These are phyloP conservation scores for Neurospora tetraspora DNA, from an alignment of 495 filamentous ascomycete species.

Conservation along the genomic window DNA sequence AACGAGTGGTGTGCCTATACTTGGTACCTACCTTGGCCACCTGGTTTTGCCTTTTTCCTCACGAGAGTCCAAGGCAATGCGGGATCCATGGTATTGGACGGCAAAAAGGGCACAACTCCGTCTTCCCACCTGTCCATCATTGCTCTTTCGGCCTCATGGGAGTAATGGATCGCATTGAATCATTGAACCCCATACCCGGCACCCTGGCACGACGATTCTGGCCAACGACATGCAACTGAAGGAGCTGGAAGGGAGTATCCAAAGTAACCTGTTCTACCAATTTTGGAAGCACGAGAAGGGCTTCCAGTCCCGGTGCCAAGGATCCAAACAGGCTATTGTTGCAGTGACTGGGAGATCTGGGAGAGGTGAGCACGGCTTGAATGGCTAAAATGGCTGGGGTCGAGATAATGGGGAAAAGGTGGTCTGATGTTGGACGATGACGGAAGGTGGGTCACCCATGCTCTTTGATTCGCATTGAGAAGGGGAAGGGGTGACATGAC, in stretches of 20 bases:
- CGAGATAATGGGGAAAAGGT: slow-evolving; percentile 1
- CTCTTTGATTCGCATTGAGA: neutral
- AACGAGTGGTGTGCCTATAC: neutral
- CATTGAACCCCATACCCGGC: neutral
- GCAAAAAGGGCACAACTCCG: neutral
- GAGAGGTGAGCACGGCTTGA: neutral
- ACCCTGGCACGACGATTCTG: neutral
- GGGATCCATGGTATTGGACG: neutral
- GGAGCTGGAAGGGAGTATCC: neutral
- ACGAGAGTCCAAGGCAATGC: neutral
- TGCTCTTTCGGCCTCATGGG: neutral
- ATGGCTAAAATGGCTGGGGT: neutral
- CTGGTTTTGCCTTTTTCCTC: neutral
- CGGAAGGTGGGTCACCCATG: neutral
- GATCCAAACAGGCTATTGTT: neutral
- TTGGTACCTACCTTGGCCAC: neutral
- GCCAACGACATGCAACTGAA: neutral
- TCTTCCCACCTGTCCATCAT: neutral
- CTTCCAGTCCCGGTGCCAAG: neutral
- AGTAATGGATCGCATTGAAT: too few species aligned
- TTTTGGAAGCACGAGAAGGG: neutral
- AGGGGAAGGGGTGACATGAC: neutral
- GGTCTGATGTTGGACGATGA: slow-evolving; percentile 13
- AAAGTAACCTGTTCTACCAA: neutral
- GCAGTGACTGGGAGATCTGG: neutral